phyloP scores from a whole-genome alignment of 2,329 filamentous ascomycete species.

The Trichoderma sp. region DNA sequence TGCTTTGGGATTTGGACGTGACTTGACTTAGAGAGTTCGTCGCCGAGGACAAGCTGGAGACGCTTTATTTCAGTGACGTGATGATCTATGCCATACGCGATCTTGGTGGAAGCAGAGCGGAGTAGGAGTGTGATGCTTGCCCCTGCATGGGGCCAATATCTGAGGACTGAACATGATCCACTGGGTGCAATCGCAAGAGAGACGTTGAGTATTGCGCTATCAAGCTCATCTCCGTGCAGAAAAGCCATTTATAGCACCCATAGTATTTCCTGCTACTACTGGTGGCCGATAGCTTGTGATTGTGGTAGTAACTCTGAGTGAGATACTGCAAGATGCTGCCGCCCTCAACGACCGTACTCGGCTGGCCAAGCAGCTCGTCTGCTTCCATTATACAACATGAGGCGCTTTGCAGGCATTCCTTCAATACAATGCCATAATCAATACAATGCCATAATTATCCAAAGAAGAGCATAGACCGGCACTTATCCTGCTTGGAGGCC shows the following conservation, averaged over 20 bases:
- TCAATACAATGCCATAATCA: no score
- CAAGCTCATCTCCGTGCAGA: conserved; percentile 6
- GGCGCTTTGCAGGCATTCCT: no score
- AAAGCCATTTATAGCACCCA: conserved; percentile 7
- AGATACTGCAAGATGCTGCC: conserved; percentile 21
- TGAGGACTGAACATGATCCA: neutral
- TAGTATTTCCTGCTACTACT: conserved; percentile 7
- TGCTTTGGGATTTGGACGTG: conserved; percentile 13
- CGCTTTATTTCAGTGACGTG: conserved; percentile 19
- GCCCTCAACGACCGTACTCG: conserved; percentile 11
- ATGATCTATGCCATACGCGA: conserved; percentile 2
- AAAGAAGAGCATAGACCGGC: no score
- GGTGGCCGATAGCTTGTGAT: conserved; percentile 4
- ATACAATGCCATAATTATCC: no score
- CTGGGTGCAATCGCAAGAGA: neutral
- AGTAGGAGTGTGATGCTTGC: conserved; percentile 4
- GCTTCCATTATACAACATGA: no score
- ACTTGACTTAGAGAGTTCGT: conserved; percentile 9
- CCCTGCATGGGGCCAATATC: conserved; percentile 10
- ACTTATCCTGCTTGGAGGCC: no score
- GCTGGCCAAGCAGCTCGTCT: neutral
- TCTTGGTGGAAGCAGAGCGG: conserved; percentile 7
- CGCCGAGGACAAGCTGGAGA: neutral
- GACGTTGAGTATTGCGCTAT: no score
- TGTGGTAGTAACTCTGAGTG: conserved; percentile 9